Percentiles rank a stretch among this genome's conserved stretches.
Evolutionary conservation across 768 basidiomycete genomes (phyloP).

Genomic region (Mycena olivaceomarginata): DNA sequence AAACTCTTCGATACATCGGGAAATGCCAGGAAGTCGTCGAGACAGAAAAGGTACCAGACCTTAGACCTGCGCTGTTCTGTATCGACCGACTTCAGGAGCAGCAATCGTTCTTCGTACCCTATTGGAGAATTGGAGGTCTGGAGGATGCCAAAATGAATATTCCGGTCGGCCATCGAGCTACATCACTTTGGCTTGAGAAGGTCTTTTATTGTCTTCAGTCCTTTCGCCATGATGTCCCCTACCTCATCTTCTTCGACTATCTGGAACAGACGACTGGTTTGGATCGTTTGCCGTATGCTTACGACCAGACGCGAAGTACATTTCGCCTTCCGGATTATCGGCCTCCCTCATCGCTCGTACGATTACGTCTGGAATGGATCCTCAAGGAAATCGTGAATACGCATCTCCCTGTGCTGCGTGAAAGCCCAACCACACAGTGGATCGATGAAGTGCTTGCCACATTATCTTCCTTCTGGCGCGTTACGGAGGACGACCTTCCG

Average conservation of each 20-base stretch:
- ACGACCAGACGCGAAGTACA: not conserved
- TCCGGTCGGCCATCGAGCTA: not conserved
- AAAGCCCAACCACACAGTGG: not conserved
- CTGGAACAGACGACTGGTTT: not conserved
- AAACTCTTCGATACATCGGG: constrained; percentile 6
- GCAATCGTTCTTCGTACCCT: constrained; percentile 14
- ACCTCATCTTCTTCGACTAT: constrained; percentile 10
- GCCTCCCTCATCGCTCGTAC: not conserved
- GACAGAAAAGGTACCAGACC: not conserved
- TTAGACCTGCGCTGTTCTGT: not conserved
- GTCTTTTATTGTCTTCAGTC: constrained; percentile 10
- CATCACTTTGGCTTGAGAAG: constrained; percentile 6
- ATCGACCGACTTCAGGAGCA: constrained; percentile 6
- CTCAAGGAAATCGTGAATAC: constrained; percentile 2
- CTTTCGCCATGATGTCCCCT: constrained; percentile 8
- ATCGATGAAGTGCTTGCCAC: not conserved
- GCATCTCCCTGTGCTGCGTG: not conserved
- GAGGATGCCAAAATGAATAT: constrained; percentile 4
- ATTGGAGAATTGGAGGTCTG: constrained; percentile 9
- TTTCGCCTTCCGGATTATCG: not conserved
- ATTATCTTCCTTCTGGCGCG: not conserved
- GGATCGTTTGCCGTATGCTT: not conserved
- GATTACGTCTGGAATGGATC: not conserved
- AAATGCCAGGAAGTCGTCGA: not conserved
- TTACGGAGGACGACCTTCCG: not conserved